Percentiles rank a stretch among this genome's conserved stretches.
These are phyloP conservation scores for Trypanosoma avium DNA, from an alignment of 208 protist species.

Conservation along the genomic window DNA sequence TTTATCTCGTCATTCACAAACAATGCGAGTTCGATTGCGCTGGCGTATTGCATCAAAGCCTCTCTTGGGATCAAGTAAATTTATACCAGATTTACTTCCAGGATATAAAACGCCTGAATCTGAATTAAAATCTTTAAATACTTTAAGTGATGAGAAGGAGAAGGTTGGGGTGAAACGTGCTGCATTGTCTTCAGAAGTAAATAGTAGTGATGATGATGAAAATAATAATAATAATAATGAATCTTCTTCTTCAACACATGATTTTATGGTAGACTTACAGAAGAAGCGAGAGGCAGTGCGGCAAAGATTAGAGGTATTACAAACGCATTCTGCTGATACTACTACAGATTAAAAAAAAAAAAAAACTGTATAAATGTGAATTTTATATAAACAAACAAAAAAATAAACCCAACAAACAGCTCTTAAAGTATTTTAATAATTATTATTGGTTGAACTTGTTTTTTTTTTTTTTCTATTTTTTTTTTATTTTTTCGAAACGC, in stretches of 20 bases:
- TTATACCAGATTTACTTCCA: constrained; percentile 26
- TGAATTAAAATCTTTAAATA: too few relatives aligned
- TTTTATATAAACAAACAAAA: constrained; percentile 1
- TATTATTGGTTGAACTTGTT: constrained; percentile 1
- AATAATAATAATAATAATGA: constrained; percentile 4
- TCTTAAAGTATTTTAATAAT: too few relatives aligned
- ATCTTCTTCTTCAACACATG: too few relatives aligned
- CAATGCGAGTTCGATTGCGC: constrained; percentile 59
- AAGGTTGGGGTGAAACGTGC: constrained; percentile 21
- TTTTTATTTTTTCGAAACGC: constrained; percentile 6
- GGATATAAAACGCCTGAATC: constrained; percentile 16
- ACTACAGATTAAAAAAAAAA: too few relatives aligned
- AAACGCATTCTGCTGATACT: constrained; percentile 24
- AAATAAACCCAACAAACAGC: constrained; percentile 2
- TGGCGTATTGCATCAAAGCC: constrained; percentile 56
- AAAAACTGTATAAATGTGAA: too few relatives aligned
- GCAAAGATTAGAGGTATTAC: constrained; percentile 48
- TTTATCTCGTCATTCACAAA: constrained; percentile 33
- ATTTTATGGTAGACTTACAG: constrained; percentile 33
- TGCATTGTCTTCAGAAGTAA: constrained; percentile 23
- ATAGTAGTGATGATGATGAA: constrained; percentile 20
- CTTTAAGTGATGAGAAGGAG: neutral
- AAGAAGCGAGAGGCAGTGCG: constrained; percentile 49
- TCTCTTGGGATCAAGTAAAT: constrained; percentile 19
- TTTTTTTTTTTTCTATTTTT: constrained; percentile 18